Percentiles rank a stretch among this genome's conserved stretches.
Conservation (phyloP, 305 asterid species). For the Fraxinus latifolia region DNA sequence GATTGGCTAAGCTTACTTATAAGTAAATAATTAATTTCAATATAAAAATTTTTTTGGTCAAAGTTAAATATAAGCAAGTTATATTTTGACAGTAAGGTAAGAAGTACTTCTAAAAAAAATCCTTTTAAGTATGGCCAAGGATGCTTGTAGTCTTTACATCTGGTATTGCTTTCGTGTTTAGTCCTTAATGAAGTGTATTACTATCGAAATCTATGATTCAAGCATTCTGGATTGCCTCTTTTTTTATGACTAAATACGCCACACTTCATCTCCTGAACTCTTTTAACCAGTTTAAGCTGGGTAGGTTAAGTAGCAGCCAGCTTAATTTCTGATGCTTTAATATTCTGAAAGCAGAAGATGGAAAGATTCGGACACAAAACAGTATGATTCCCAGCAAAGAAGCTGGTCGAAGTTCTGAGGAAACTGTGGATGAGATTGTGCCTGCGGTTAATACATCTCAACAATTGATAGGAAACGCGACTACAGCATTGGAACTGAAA, state of each 20-base stretch:
- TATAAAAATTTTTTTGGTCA: background rate
- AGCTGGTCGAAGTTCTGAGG: constrained; percentile 41
- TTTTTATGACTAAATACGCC: background rate
- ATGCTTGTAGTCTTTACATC: background rate
- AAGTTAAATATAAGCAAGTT: background rate
- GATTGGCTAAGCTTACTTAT: background rate
- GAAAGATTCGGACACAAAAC: constrained; percentile 40
- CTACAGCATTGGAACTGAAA: constrained; percentile 48
- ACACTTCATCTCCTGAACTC: background rate
- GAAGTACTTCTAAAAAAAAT: background rate
- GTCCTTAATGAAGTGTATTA: background rate
- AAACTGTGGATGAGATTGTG: constrained; percentile 33
- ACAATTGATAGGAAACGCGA: constrained; percentile 29
- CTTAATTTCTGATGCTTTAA: constrained; percentile 6
- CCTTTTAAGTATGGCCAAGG: background rate
- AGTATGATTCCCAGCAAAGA: constrained; percentile 35
- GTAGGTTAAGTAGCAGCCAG: background rate
- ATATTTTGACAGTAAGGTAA: background rate
- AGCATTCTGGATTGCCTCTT: background rate
- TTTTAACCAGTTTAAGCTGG: background rate
- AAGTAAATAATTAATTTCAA: background rate
- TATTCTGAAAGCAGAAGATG: constrained; percentile 36
- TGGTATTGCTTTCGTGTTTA: background rate
- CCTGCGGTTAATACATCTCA: constrained; percentile 23
- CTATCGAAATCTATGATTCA: background rate